Evolutionary conservation across 2,329 filamentous ascomycete genomes (phyloP).

Genomic region (Pezicula radicicola): DNA sequence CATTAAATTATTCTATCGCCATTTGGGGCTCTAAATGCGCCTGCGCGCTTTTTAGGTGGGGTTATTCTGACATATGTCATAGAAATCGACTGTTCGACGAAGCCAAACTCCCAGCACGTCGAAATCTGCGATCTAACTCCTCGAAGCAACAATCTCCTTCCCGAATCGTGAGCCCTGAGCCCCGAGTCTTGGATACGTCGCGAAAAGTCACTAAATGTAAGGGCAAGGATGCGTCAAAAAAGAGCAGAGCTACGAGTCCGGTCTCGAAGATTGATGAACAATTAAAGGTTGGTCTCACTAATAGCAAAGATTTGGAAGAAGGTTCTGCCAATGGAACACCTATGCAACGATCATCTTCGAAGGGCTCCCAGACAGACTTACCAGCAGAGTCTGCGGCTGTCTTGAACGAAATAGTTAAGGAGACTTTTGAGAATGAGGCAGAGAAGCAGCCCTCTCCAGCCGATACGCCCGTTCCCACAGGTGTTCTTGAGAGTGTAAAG

Average conservation of each 20-base stretch:
- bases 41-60: slow-evolving; percentile 10
- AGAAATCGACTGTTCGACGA: slow-evolving; percentile 50
- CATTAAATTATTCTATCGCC: slow-evolving; percentile 14
- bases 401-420: slow-evolving; percentile 19
- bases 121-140: slow-evolving; percentile 40
- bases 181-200: slow-evolving; percentile 9
- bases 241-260: slow-evolving; percentile 21
- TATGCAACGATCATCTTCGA: slow-evolving; percentile 23
- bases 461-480: slow-evolving; percentile 8
- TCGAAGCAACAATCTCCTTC: slow-evolving; percentile 35
- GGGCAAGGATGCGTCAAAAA: slow-evolving; percentile 20
- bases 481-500: slow-evolving; percentile 20
- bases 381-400: slow-evolving; percentile 18
- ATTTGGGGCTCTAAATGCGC: slow-evolving; percentile 14
- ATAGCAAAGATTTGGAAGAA: slow-evolving; percentile 2
- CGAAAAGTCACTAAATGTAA: slow-evolving; percentile 18
- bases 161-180: slow-evolving; percentile 19
- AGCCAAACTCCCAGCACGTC: slow-evolving; percentile 48
- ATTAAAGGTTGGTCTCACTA: slow-evolving; percentile 9
- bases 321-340: slow-evolving; percentile 7
- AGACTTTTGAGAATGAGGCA: slow-evolving; percentile 17
- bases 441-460: slow-evolving; percentile 8
- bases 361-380: slow-evolving; percentile 27
- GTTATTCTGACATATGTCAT: slow-evolving; percentile 21
- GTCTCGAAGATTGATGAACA: slow-evolving; percentile 15